Base-by-base conservation (phyloP, 169 alveolate species). In the Besnoitia besnoiti region DNA sequence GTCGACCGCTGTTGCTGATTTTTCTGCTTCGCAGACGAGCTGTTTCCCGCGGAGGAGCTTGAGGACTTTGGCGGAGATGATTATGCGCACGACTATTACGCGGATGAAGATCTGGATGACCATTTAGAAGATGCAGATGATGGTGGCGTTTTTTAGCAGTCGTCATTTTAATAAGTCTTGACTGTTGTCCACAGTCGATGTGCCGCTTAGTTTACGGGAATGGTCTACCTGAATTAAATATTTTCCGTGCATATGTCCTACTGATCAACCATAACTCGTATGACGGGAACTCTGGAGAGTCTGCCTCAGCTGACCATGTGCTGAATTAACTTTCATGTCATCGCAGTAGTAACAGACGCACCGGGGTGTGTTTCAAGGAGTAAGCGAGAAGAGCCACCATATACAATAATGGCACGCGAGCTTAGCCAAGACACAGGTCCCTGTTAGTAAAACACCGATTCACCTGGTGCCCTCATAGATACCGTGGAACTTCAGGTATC, bases 41-140 rank as follows among this genome's bases (percentile, higher is more conserved):
- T 90, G 85, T 90, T 90, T 44, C 90, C 77, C 1, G 90, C 90
- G 3, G 93, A 89, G 50, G 94, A 91, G 27, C 89, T 47, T 24
- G 94, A 91, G 16, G 94, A 91, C 44, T 91, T 91, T 40, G 94
- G 94, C 19, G 94, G 94, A 8, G 94, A 91, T 35, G 94, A 91
- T 50, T 91, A 91, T 51, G 94, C 94, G 14, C 94, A 91, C 44
- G 94, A 91, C 44, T 91, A 91, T 80, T 91, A 91, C 76, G 94
- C 94, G 27, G 94, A 91, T 33, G 94, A 91, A 79, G 94, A 91
- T 30, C 19, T 88, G 46, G 94, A 91, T 8, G 94, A 91, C 50
- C 82, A 88, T n/a, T 27, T 91, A 27, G 94, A 91, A 33, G 94
- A 91, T 8, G 94, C 75, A 0, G 94, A 91, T 55, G 94, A 91